Conservation (phyloP, 1,284 basidiomycete species). For the Ceratobasidium sp. region DNA sequence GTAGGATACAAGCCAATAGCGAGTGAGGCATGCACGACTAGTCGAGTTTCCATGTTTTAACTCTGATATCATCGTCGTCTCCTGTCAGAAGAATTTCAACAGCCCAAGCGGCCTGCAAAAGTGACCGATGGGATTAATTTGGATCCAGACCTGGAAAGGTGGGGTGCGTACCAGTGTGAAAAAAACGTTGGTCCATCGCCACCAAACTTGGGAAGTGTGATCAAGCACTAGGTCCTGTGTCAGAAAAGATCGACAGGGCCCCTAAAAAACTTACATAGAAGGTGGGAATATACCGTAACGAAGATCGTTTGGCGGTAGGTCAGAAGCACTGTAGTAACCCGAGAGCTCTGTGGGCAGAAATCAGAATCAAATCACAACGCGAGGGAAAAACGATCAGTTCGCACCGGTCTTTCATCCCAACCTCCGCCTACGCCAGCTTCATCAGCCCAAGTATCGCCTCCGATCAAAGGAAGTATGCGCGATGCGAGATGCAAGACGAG, state of each 20-base stretch:
- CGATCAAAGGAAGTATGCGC: constrained; percentile 82
- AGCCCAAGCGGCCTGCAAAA: constrained; percentile 70
- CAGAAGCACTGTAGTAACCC: constrained; percentile 73
- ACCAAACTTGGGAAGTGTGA: constrained; percentile 88
- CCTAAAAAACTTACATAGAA: constrained; percentile 78
- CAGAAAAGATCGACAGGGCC: not conserved
- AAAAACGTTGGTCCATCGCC: constrained; percentile 88
- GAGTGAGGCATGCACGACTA: constrained; percentile 53
- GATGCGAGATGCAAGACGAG: constrained; percentile 87
- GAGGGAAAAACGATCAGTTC: constrained; percentile 47
- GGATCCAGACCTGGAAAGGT: not conserved
- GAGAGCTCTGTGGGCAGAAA: constrained; percentile 68
- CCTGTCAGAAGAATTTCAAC: constrained; percentile 79
- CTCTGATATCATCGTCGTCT: constrained; percentile 73
- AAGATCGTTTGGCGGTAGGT: constrained; percentile 84
- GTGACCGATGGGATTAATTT: not conserved
- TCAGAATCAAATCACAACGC: not conserved
- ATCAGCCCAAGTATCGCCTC: constrained; percentile 79
- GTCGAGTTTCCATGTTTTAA: constrained; percentile 81
- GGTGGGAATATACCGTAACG: constrained; percentile 84
- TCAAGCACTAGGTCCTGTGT: constrained; percentile 46
- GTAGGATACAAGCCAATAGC: not conserved
- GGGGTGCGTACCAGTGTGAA: constrained; percentile 65
- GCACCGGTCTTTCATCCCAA: constrained; percentile 78
- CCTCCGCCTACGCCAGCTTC: constrained; percentile 70